Base-by-base conservation (phyloP, 495 filamentous ascomycete genomes). In the Hypoxylon crocopeplum region DNA sequence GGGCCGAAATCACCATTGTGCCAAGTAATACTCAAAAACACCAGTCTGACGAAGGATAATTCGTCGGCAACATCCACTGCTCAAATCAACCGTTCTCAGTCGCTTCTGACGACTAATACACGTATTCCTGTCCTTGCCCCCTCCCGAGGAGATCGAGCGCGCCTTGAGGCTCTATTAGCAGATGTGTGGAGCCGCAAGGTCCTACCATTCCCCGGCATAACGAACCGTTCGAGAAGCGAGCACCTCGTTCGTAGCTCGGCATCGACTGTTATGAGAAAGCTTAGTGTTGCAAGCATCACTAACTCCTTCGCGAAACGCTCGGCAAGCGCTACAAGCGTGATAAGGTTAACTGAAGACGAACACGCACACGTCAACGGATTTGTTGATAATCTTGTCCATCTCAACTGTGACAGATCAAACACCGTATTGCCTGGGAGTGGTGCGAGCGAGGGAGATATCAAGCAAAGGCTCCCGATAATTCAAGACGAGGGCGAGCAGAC, bases 11-110 rank as follows among this genome's bases (percentile, higher is more conserved):
- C 80, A 11, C 78, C 82, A 48, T 76, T 80, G 38, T 85, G 71
- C 73, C 87, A 93, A 62, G 87, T 97, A 33, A 89, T 96, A 30
- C 92, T 98, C 67, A 92, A 89, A 65, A 96, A 95, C 62, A 97
- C 94, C 1, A 86, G 88, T 67, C 85, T 83, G 15, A 79, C 85
- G 19, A 86, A 88, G 54, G 83, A 85, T 41, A 71, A 70, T 20
- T 46, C 68, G 36, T 51, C 71, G 7, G 55, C 64, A 37, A 55
- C 72, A 42, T 27, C 75, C 21, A 64, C 72, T 10, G 67, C 82
- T 7, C 72, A 75, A 42, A 83, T 92, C 48, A 85, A 82, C 55
- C 79, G 90, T 34, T 92, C 89, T 7, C 84, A 88, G 45, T 92
- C 89, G 3, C 77, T 91, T 37, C 72, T 89, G 13, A 84, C 82